Conservation (phyloP, 495 filamentous ascomycete genomes). For the Xylaria telfairii region DNA sequence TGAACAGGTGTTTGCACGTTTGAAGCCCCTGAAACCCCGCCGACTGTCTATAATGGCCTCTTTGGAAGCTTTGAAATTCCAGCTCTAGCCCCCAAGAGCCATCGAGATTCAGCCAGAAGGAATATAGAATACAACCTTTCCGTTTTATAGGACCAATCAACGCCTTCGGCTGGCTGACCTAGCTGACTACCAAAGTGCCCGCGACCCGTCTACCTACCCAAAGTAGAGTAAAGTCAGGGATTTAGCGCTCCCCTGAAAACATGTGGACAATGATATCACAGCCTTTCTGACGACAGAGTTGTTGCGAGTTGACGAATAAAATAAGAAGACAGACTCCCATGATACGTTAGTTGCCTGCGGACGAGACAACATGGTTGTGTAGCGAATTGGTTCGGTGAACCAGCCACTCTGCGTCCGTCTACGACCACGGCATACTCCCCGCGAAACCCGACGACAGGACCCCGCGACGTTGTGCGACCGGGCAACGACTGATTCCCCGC, state of each 20-base stretch:
- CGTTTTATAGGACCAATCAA: slow-evolving; percentile 7
- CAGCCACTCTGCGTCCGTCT: not conserved
- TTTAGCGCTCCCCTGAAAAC: slow-evolving; percentile 6
- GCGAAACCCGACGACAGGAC: slow-evolving; percentile 16
- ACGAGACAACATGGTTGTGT: slow-evolving; percentile 15
- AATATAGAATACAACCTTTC: slow-evolving; percentile 12
- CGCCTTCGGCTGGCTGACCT: slow-evolving; percentile 1
- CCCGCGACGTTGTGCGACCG: slow-evolving; percentile 23
- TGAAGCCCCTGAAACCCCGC: slow-evolving; percentile 16
- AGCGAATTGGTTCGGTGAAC: slow-evolving; percentile 17
- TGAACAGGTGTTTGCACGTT: not conserved
- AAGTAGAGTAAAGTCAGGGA: slow-evolving; percentile 15
- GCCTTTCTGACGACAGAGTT: not conserved
- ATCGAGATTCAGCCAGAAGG: slow-evolving; percentile 5
- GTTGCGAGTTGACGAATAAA: not conserved
- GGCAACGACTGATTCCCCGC: slow-evolving; percentile 8
- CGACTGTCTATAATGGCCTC: not conserved
- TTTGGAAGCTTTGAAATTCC: not conserved
- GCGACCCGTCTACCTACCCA: slow-evolving; percentile 5
- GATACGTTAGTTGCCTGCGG: not conserved
- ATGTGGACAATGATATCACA: slow-evolving; percentile 15
- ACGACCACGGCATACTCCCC: not conserved
- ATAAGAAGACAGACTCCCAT: not conserved
- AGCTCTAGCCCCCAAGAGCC: slow-evolving; percentile 2
- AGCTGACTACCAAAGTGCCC: slow-evolving; percentile 7